Conservation (phyloP, 2,329 filamentous ascomycete species). For the Xylariaceae sp. region DNA sequence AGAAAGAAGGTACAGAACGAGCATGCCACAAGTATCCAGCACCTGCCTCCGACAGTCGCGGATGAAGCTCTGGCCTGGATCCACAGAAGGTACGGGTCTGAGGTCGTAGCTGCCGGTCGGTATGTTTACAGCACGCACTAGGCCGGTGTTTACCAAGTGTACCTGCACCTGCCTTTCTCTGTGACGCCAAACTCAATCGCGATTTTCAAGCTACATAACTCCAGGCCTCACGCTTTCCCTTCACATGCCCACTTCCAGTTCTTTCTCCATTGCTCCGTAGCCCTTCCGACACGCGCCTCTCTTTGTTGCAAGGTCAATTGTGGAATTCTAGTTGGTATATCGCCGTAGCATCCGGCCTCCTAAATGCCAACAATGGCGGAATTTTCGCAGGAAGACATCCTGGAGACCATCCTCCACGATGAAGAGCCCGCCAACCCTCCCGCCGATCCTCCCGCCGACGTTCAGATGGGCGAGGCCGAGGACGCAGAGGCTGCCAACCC, state of each 20-base stretch:
- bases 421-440: conserved; percentile 24
- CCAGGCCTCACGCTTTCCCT: background rate
- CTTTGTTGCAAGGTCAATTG: background rate
- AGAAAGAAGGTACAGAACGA: too few species aligned
- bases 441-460: conserved; percentile 11
- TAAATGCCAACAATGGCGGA: conserved; percentile 25
- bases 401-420: conserved; percentile 14
- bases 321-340: background rate
- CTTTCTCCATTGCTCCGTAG: background rate
- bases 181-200: background rate
- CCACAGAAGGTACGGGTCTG: too few species aligned
- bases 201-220: background rate
- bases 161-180: background rate
- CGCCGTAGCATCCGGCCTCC: background rate
- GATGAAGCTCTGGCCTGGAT: too few species aligned
- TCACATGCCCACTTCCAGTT: background rate
- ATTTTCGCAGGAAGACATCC: conserved; percentile 24
- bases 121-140: too few species aligned
- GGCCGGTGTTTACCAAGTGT: background rate
- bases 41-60: too few species aligned
- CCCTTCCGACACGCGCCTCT: conserved; percentile 1
- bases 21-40: too few species aligned
- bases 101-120: too few species aligned
- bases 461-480: conserved; percentile 33
- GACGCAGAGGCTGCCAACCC: conserved; percentile 28